phyloP scores from a whole-genome alignment of 768 basidiomycete genomes.

The Bullera alba region DNA sequence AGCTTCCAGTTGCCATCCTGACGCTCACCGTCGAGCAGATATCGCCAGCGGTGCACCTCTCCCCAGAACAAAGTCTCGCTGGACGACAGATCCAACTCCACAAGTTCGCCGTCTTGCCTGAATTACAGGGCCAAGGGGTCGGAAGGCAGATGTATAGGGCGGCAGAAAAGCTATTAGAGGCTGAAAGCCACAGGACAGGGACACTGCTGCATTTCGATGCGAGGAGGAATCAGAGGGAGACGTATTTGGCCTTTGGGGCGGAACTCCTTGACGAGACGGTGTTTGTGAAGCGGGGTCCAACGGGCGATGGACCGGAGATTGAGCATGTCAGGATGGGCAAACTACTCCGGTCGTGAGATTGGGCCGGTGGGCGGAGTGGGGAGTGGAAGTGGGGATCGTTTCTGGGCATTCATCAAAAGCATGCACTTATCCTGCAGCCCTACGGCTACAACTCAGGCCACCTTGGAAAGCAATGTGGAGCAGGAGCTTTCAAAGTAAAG shows the following conservation, averaged over 20 bases:
- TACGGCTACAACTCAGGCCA: too few relatives aligned
- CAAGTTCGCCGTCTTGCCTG: constrained; percentile 20
- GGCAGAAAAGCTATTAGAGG: not conserved
- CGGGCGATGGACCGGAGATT: constrained; percentile 8
- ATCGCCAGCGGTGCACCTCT: not conserved
- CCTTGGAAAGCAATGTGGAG: too few relatives aligned
- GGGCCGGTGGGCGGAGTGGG: too few relatives aligned
- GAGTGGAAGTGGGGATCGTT: too few relatives aligned
- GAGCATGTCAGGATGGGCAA: constrained; percentile 26
- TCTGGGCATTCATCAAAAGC: too few relatives aligned
- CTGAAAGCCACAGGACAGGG: not conserved
- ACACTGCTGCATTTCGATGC: constrained; percentile 25
- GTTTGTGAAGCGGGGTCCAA: constrained; percentile 15
- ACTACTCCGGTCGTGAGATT: too few relatives aligned
- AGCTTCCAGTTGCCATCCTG: constrained; percentile 11
- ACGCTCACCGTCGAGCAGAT: constrained; percentile 12
- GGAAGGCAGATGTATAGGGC: constrained; percentile 6
- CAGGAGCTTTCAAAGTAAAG: too few relatives aligned
- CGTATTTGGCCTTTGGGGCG: constrained; percentile 18
- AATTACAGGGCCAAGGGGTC: constrained; percentile 16
- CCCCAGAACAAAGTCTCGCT: too few relatives aligned
- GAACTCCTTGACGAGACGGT: constrained; percentile 8
- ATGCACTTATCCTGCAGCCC: too few relatives aligned
- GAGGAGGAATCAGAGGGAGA: constrained; percentile 15
- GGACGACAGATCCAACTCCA: constrained; percentile 20